These are phyloP conservation scores for Selaginella tamariscina DNA, from an alignment of 75 land plant genomes.

Conservation along the genomic window DNA sequence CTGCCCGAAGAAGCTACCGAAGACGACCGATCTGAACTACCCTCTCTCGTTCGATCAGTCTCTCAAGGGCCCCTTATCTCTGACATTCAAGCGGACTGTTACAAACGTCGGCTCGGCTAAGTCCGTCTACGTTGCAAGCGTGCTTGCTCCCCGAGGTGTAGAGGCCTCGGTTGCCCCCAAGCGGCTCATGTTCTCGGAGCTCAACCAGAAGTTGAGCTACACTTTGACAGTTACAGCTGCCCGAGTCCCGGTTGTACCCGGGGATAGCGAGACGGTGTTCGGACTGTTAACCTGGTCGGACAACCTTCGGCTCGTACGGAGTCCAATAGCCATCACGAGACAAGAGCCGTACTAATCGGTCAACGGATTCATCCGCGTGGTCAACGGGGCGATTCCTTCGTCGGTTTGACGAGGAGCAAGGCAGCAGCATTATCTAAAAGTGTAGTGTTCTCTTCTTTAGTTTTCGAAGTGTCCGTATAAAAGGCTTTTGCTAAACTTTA, in stretches of 20 bases:
- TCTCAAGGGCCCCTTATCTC: constrained; percentile 15
- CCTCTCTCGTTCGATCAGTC: constrained; percentile 47
- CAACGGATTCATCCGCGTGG: no score
- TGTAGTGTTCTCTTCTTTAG: no score
- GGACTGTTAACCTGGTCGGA: constrained; percentile 60
- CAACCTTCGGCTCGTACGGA: constrained; percentile 25
- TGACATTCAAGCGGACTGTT: constrained; percentile 41
- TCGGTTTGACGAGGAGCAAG: no score
- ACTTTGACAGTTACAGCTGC: constrained; percentile 26
- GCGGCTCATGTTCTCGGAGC: constrained; percentile 33
- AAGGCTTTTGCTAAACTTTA: no score
- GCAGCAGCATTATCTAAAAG: no score
- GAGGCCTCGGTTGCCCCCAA: constrained; percentile 46
- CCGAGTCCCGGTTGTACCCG: constrained; percentile 23
- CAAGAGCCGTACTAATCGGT: constrained; percentile 24
- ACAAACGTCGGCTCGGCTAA: constrained; percentile 63
- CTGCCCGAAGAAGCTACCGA: constrained; percentile 3
- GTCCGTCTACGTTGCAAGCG: constrained; percentile 34
- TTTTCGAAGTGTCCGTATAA: no score
- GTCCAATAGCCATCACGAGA: constrained; percentile 50
- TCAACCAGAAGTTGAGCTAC: constrained; percentile 39
- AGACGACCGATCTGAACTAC: constrained; percentile 44
- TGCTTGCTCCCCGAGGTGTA: constrained; percentile 48
- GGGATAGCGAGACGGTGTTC: constrained; percentile 46
- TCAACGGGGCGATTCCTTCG: no score